These are phyloP conservation scores for Hordeum vulgare DNA, from an alignment of 176 grass and related monocot species.

Conservation along the genomic window DNA sequence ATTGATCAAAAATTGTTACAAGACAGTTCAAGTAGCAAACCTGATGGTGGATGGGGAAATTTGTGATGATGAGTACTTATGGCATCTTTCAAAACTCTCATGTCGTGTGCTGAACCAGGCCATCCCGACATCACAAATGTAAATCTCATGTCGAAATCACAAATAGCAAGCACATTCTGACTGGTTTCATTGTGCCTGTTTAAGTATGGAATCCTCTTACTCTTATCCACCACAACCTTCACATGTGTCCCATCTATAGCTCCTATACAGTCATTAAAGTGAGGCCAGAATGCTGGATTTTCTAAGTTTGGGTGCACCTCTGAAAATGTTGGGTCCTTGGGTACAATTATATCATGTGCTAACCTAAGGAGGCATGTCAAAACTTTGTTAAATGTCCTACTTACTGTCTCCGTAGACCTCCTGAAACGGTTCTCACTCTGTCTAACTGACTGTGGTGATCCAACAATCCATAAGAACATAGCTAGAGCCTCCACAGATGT, in stretches of 20 bases:
- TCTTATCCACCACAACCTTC: too few species aligned
- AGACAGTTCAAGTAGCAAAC: background rate
- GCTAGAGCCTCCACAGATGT: background rate
- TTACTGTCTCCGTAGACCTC: background rate
- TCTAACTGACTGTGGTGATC: background rate
- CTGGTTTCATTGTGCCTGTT: too few species aligned
- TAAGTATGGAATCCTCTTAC: too few species aligned
- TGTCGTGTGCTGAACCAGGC: too few species aligned
- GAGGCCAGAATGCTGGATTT: too few species aligned
- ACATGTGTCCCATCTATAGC: too few species aligned
- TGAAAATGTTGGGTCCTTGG: background rate
- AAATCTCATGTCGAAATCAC: too few species aligned
- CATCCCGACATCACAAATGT: too few species aligned
- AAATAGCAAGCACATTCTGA: too few species aligned
- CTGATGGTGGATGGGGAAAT: background rate
- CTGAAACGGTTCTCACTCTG: background rate
- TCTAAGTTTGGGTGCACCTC: background rate
- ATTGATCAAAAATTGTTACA: background rate
- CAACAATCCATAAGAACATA: background rate
- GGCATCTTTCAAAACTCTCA: too few species aligned
- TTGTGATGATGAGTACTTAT: too few species aligned
- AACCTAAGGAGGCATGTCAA: background rate
- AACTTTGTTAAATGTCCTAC: background rate
- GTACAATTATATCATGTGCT: background rate
- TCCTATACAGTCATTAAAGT: too few species aligned